Evolutionary conservation across 371 early-diverging fungal species (phyloP).

Genomic region (Massospora cicadina): DNA sequence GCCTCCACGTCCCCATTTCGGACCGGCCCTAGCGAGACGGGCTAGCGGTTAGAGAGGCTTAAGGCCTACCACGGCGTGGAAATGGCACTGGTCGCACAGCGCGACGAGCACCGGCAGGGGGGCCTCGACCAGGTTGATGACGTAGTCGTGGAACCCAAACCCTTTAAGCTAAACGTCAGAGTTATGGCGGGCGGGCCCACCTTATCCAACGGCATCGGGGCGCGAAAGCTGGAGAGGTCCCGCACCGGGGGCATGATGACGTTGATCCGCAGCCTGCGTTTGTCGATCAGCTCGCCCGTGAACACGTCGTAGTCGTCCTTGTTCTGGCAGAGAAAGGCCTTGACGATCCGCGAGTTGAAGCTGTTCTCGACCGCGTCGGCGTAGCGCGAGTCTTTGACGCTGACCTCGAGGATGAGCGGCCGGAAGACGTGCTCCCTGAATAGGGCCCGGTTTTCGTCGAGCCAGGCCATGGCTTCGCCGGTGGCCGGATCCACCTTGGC

Average conservation of each 20-base stretch:
- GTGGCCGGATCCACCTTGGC: constrained; percentile 25
- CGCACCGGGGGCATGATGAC: constrained; percentile 28
- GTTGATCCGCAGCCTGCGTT: constrained; percentile 30
- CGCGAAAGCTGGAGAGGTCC: constrained; percentile 17
- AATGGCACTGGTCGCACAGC: constrained; percentile 31
- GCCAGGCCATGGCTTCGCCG: constrained; percentile 36
- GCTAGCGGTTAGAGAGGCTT: background rate
- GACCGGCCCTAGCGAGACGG: background rate
- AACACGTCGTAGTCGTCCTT: constrained; percentile 56
- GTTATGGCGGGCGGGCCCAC: constrained; percentile 13
- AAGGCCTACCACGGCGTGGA: constrained; percentile 36
- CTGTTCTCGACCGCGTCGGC: constrained; percentile 39
- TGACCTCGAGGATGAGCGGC: constrained; percentile 36
- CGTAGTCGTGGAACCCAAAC: constrained; percentile 53
- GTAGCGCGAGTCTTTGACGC: constrained; percentile 32
- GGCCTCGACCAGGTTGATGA: constrained; percentile 55
- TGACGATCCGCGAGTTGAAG: constrained; percentile 2
- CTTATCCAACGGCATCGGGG: constrained; percentile 24
- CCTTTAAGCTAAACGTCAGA: constrained; percentile 13
- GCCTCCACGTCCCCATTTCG: background rate
- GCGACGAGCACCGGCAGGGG: constrained; percentile 42
- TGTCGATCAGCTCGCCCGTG: constrained; percentile 37
- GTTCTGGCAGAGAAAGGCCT: constrained; percentile 62
- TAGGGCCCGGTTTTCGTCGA: constrained; percentile 30
- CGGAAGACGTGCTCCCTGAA: constrained; percentile 55